phyloP scores from a whole-genome alignment of 2,329 filamentous ascomycete genomes.

The Arthrinium phaeospermum region DNA sequence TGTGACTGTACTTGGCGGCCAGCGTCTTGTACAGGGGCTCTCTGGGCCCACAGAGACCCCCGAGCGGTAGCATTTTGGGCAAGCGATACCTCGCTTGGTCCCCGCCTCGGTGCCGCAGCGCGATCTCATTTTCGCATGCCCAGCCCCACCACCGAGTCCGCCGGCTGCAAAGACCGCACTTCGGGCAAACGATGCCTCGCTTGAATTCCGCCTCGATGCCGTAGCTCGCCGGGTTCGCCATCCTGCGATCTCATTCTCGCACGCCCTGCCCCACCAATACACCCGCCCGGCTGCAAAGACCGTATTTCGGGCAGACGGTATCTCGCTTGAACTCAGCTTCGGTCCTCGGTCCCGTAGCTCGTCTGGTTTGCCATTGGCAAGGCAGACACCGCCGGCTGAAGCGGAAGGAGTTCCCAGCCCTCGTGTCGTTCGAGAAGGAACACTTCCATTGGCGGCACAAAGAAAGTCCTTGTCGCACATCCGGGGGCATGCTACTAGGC shows the following conservation, averaged over 20 bases:
- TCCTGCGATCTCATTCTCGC: too few relatives aligned
- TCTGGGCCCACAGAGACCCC: too few relatives aligned
- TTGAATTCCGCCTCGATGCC: conserved; percentile 60
- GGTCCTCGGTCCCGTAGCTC: conserved; percentile 52
- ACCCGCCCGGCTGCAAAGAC: conserved; percentile 64
- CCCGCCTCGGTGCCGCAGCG: too few relatives aligned
- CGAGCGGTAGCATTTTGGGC: too few relatives aligned
- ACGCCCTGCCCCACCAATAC: conserved; percentile 54
- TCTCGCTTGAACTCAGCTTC: conserved; percentile 62
- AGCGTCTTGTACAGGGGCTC: too few relatives aligned
- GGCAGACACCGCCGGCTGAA: too few relatives aligned
- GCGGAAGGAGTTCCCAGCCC: conserved; percentile 35
- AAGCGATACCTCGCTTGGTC: too few relatives aligned
- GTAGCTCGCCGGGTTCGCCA: conserved; percentile 31
- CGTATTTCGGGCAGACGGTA: conserved; percentile 69
- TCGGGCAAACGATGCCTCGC: conserved; percentile 69
- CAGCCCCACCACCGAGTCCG: conserved; percentile 66
- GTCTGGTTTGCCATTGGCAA: conserved; percentile 21
- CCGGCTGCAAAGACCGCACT: conserved; percentile 66
- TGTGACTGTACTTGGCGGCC: too few relatives aligned
- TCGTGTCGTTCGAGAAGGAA: conserved; percentile 62
- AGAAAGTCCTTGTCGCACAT: too few relatives aligned
- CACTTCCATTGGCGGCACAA: conserved; percentile 22
- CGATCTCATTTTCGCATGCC: conserved; percentile 51
- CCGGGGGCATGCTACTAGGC: too few relatives aligned